Percentiles rank a stretch among this genome's conserved stretches.
phyloP scores from a whole-genome alignment of 1,284 basidiomycete species.

The Ustilago tritici region DNA sequence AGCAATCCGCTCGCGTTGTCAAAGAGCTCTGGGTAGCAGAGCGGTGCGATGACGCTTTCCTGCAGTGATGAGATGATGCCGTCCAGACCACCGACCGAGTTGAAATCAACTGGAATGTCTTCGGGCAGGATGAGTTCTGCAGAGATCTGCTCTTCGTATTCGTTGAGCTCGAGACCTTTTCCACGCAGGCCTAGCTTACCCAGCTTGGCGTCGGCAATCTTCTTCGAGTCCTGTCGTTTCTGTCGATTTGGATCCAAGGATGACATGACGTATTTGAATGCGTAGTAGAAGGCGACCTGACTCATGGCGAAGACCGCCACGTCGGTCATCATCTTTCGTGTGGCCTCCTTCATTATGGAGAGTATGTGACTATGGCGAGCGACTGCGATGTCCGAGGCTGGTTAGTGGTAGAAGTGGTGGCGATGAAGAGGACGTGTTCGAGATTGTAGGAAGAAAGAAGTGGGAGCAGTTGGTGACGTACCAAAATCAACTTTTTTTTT shows the following conservation, averaged over 20 bases:
- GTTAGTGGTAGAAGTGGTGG: not conserved
- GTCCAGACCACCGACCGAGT: conserved; percentile 91
- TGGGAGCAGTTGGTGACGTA: not conserved
- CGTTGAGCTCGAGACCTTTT: conserved; percentile 60
- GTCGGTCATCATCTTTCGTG: conserved; percentile 65
- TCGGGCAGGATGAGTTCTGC: conserved; percentile 73
- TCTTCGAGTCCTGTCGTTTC: conserved; percentile 67
- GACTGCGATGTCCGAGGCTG: not conserved
- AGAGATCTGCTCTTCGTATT: conserved; percentile 72
- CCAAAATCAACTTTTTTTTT: not conserved
- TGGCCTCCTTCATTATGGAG: conserved; percentile 59
- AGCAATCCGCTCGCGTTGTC: conserved; percentile 74
- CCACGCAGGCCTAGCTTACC: conserved; percentile 63
- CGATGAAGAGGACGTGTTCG: not conserved
- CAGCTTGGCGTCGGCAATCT: conserved; percentile 65
- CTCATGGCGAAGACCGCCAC: conserved; percentile 64
- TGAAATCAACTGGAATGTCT: conserved; percentile 73
- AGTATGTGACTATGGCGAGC: not conserved
- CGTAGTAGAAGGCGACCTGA: conserved; percentile 70
- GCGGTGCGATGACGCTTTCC: conserved; percentile 95
- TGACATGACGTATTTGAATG: conserved; percentile 70
- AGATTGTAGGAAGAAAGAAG: not conserved
- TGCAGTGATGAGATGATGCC: conserved; percentile 88
- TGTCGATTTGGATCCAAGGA: conserved; percentile 70
- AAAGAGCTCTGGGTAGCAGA: conserved; percentile 92